Conservation (phyloP, 768 basidiomycete species). For the Pleurotus djamor region DNA sequence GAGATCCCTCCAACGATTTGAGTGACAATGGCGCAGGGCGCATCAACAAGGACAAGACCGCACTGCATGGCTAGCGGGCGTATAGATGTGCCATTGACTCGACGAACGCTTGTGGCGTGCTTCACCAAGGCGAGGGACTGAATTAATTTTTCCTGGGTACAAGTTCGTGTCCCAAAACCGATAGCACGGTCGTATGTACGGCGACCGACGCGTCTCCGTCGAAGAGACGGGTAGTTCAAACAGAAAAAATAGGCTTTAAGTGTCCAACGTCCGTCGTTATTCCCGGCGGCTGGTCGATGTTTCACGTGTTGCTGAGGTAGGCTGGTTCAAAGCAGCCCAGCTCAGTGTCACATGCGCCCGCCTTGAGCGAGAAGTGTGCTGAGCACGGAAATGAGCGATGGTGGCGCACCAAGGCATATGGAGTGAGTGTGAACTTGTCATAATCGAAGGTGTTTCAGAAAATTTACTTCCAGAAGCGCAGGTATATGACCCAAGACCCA, state of each 20-base stretch:
- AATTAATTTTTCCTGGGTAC: too few species aligned
- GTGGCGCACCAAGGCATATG: slow-evolving; percentile 6
- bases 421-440: neutral
- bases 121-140: too few species aligned
- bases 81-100: neutral
- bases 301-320: neutral
- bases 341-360: neutral
- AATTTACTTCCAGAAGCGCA: slow-evolving; percentile 7
- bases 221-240: too few species aligned
- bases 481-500: neutral
- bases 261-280: neutral
- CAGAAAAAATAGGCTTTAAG: slow-evolving; percentile 2
- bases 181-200: too few species aligned
- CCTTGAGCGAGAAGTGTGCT: neutral
- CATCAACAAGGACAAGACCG: too few species aligned
- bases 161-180: too few species aligned
- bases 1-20: too few species aligned
- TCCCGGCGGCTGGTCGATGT: neutral
- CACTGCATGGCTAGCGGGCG: too few species aligned
- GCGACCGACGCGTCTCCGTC: too few species aligned
- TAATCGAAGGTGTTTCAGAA: slow-evolving; percentile 6
- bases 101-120: neutral
- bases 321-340: neutral
- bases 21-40: too few species aligned
- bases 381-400: slow-evolving; percentile 6